Percentiles rank a stretch among this genome's conserved stretches.
Evolutionary conservation across 2,329 filamentous ascomycete species (phyloP).

Genomic region (Aspergillus caelatus): DNA sequence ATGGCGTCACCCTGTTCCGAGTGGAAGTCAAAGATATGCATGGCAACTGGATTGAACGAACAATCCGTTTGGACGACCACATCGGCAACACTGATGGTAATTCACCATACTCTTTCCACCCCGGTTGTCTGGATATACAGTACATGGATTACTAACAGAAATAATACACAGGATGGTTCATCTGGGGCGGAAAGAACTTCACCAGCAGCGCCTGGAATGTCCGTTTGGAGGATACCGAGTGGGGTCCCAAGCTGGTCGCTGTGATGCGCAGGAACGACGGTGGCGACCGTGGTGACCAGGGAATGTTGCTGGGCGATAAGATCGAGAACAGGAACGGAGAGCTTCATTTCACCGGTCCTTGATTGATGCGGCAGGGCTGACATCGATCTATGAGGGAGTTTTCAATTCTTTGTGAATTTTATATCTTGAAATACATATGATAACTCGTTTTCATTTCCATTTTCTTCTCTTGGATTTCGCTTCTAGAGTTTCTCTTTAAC

Average conservation of each 20-base stretch:
- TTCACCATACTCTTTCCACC: not conserved
- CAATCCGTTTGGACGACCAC: slow-evolving; percentile 21
- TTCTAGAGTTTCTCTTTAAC: not conserved
- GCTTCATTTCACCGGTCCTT: slow-evolving; percentile 3
- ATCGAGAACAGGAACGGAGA: slow-evolving; percentile 21
- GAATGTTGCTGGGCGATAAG: slow-evolving; percentile 21
- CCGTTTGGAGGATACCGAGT: slow-evolving; percentile 15
- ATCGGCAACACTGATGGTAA: slow-evolving; percentile 24
- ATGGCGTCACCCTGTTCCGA: slow-evolving; percentile 15
- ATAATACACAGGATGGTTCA: slow-evolving; percentile 22
- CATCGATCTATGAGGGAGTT: not conserved
- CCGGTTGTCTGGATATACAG: not conserved
- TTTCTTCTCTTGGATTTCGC: not conserved
- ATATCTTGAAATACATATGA: not conserved
- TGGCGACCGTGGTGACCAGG: slow-evolving; percentile 19
- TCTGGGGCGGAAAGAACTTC: slow-evolving; percentile 25
- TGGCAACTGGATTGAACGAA: slow-evolving; percentile 9
- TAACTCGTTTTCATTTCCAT: not conserved
- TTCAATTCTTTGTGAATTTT: not conserved
- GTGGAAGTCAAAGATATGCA: slow-evolving; percentile 10
- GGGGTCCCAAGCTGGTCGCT: slow-evolving; percentile 22
- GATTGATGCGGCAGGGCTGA: not conserved
- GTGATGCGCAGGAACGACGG: slow-evolving; percentile 17
- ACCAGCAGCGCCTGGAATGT: slow-evolving; percentile 20
- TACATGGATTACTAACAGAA: not conserved